phyloP scores from a whole-genome alignment of 2,329 filamentous ascomycete species.

The Trichoderma cornu-damae region DNA sequence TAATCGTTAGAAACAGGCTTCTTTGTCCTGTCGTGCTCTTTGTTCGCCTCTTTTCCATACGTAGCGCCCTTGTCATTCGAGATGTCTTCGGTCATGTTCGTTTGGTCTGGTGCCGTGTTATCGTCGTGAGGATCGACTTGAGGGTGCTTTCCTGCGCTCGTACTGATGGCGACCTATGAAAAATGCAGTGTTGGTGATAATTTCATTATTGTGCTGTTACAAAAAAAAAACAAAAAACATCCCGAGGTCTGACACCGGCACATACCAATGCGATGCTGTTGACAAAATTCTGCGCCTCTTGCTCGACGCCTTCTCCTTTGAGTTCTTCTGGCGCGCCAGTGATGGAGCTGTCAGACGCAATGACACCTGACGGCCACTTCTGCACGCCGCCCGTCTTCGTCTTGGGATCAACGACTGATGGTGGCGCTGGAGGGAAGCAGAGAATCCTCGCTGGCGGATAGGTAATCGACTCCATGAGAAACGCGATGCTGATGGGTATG shows the following conservation, averaged over 20 bases:
- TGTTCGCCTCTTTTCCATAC: slow-evolving; percentile 41
- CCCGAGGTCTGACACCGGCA: slow-evolving; percentile 30
- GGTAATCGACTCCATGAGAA: slow-evolving; percentile 60
- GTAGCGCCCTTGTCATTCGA: slow-evolving; percentile 40
- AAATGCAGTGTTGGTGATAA: neutral
- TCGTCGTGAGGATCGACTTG: slow-evolving; percentile 55
- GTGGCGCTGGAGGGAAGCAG: slow-evolving; percentile 72
- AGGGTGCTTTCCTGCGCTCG: slow-evolving; percentile 71
- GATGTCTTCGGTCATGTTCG: slow-evolving; percentile 34
- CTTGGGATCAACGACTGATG: slow-evolving; percentile 63
- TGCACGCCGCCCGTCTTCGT: slow-evolving; percentile 69
- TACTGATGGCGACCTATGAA: slow-evolving; percentile 62
- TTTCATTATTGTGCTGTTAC: neutral
- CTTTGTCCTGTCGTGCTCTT: slow-evolving; percentile 65
- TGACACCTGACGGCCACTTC: slow-evolving; percentile 68
- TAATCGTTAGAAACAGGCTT: slow-evolving; percentile 68
- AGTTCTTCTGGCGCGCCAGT: slow-evolving; percentile 80
- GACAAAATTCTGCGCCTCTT: slow-evolving; percentile 77
- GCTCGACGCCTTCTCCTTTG: slow-evolving; percentile 77
- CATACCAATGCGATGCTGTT: slow-evolving; percentile 53
- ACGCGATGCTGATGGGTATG: slow-evolving; percentile 53
- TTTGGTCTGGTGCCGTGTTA: slow-evolving; percentile 49
- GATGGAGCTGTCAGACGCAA: slow-evolving; percentile 70
- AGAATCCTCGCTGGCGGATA: slow-evolving; percentile 57
- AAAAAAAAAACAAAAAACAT: too few species aligned